Percentiles rank a stretch among this genome's conserved stretches.
These are phyloP conservation scores for Apiotrichum akiyoshidainum DNA, from an alignment of 1,284 basidiomycete genomes.

Conservation along the genomic window DNA sequence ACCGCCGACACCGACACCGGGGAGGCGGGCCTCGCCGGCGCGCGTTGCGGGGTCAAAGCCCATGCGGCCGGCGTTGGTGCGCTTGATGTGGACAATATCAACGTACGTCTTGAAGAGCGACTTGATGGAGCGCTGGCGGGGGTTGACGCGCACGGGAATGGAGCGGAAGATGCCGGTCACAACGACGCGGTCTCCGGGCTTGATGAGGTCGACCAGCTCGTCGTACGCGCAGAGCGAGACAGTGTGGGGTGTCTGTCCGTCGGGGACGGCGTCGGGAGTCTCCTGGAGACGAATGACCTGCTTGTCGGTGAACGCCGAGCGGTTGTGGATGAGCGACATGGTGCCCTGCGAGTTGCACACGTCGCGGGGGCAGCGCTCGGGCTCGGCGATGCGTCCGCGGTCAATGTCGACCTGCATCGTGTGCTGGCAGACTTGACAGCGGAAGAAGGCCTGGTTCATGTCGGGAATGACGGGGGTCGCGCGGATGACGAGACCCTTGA, in stretches of 20 bases:
- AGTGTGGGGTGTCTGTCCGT: constrained; percentile 97
- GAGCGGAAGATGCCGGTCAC: constrained; percentile 94
- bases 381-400: constrained; percentile 91
- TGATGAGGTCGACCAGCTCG: constrained; percentile 89
- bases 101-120: constrained; percentile 94
- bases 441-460: constrained; percentile 97
- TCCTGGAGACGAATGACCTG: constrained; percentile 95
- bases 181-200: constrained; percentile 88
- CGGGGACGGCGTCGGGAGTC: constrained; percentile 94
- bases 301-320: constrained; percentile 90
- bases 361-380: constrained; percentile 83
- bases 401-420: constrained; percentile 94
- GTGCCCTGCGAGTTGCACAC: constrained; percentile 82
- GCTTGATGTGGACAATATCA: constrained; percentile 87
- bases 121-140: constrained; percentile 85
- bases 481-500: constrained; percentile 96
- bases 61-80: constrained; percentile 67
- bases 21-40: constrained; percentile 54
- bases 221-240: constrained; percentile 95
- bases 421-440: constrained; percentile 92
- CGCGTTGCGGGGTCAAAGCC: constrained; percentile 79
- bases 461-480: constrained; percentile 97
- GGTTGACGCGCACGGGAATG: constrained; percentile 88
- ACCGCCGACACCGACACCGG: constrained; percentile 79
- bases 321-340: constrained; percentile 94